Evolutionary conservation across 768 basidiomycete genomes (phyloP).

Genomic region (Vararia minispora): DNA sequence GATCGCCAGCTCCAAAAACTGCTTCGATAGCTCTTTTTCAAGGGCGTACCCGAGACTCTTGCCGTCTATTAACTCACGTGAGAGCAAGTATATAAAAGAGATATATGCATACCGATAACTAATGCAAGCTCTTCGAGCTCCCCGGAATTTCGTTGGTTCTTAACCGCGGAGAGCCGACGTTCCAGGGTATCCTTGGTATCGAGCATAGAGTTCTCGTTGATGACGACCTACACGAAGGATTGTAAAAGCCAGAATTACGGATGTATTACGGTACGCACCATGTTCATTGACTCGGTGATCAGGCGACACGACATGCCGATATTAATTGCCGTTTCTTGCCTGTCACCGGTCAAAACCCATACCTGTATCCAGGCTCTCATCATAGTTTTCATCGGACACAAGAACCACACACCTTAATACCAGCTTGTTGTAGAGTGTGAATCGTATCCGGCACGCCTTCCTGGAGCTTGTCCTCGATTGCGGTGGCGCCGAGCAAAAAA

Average conservation of each 20-base stretch:
- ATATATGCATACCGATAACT: constrained; percentile 61
- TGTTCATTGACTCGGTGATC: constrained; percentile 97
- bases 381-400: neutral
- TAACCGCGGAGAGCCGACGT: constrained; percentile 85
- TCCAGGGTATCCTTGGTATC: constrained; percentile 80
- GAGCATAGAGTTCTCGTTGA: constrained; percentile 79
- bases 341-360: constrained; percentile 96
- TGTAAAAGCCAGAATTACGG: neutral
- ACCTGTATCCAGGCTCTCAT: constrained; percentile 33
- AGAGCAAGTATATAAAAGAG: neutral
- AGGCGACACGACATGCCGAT: constrained; percentile 96
- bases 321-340: constrained; percentile 99
- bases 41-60: constrained; percentile 90
- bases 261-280: constrained; percentile 38
- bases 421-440: constrained; percentile 94
- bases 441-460: constrained; percentile 98
- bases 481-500: constrained; percentile 89
- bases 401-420: constrained; percentile 63
- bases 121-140: constrained; percentile 93
- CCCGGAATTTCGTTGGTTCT: constrained; percentile 82
- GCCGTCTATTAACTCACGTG: constrained; percentile 49
- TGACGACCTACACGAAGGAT: constrained; percentile 57
- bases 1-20: constrained; percentile 88
- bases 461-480: constrained; percentile 97
- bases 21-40: constrained; percentile 84